These are phyloP conservation scores for Conticribra weissflogii DNA, from an alignment of 108 stramenopile genomes.

Conservation along the genomic window DNA sequence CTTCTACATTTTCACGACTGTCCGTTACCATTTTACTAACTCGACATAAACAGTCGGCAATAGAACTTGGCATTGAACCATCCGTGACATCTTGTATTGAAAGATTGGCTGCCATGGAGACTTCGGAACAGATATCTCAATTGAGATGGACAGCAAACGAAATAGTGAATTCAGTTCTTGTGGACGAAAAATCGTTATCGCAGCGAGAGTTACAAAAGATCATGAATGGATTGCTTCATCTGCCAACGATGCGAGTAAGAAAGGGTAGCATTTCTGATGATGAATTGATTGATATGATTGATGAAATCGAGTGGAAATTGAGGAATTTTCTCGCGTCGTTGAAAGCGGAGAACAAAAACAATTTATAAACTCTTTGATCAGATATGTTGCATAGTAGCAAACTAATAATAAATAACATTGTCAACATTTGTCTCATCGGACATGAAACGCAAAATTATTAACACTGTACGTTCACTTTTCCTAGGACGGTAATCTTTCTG, in stretches of 20 bases:
- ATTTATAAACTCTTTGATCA: too few species aligned
- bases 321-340: too few species aligned
- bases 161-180: constrained; percentile 18
- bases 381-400: too few species aligned
- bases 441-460: background rate
- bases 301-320: constrained; percentile 23
- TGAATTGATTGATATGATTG: constrained; percentile 19
- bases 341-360: too few species aligned
- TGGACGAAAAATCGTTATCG: background rate
- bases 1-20: background rate
- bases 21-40: background rate
- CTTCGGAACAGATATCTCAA: constrained; percentile 26
- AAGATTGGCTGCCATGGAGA: constrained; percentile 34
- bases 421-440: too few species aligned
- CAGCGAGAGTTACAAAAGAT: constrained; percentile 25
- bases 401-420: too few species aligned
- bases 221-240: constrained; percentile 52
- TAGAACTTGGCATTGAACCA: constrained; percentile 46
- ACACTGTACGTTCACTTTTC: background rate
- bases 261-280: constrained; percentile 13
- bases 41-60: constrained; percentile 38
- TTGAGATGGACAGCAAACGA: constrained; percentile 34
- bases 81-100: constrained; percentile 46
- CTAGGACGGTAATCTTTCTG: constrained; percentile 70
- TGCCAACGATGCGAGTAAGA: constrained; percentile 59